Base-by-base conservation (phyloP, 129 eudicot genomes). In the Mikania micrantha region DNA sequence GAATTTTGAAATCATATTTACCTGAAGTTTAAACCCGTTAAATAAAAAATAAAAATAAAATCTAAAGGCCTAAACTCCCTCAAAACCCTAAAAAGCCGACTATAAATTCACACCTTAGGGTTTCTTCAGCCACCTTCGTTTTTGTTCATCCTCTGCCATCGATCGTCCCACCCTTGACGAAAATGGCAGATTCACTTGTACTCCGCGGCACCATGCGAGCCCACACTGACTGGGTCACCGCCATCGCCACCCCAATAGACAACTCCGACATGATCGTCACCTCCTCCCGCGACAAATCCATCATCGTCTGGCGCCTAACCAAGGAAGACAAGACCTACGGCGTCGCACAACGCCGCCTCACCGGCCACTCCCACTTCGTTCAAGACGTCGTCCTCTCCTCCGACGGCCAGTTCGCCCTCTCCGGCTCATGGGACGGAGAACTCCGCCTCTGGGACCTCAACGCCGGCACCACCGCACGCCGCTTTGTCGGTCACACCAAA, bases 311-410 rank as follows among this genome's bases (percentile, higher is more conserved):
- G 90, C 65, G 73, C 3, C 71, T 87, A 1, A 81, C 85, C 21
- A 87, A 82, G 56, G 85, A 84, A 41, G 90, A 79, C 77, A 67
- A 54, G 9, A 60, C 82, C 27, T 87, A 79, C 74, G 90, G 95
- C 1, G 84, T 87, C 53, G 82, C 90, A 20, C 88, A 81, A 17
- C 90, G 93, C 62, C 85, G 93, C 0, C 67, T 89, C 5, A 86
- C 84, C 19, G 96, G 94, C 11, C 96, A 89, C 83, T 71, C 78
- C 13, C 96, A 89, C 79, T 89, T 89, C 71, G 90, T 89, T 0
- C 86, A 89, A 34, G 96, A 89, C 66, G 96, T 89, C 1, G 90
- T 84, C 17, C 84, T 89, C 29, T 89, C 96, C 40, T 89, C 96
- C 53, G 96, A 89, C 73, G 94, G 88, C n/a, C 87, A 83, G 62